Base-by-base conservation (phyloP, 352 stramenopile species). In the Pythium graminicola region DNA sequence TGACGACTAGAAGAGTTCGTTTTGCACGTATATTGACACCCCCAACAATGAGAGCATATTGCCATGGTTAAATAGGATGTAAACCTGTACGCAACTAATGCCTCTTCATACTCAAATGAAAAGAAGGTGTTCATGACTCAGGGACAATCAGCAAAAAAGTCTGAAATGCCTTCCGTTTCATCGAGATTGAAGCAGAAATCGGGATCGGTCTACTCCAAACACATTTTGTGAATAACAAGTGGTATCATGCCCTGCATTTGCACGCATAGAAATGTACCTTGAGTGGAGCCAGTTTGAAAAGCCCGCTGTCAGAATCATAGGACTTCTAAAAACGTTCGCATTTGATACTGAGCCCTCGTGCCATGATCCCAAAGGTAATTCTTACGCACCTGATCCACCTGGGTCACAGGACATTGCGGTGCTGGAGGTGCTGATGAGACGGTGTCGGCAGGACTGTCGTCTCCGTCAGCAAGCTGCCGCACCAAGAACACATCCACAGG, bases 401-500 rank as follows among this genome's bases (percentile, higher is more conserved):
- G 62, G 55, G 73, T 58, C 46, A 50, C 55, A 55, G 73, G 60
- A 24, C 64, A 74, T 39, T 70, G 56, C 20, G 67, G 57, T 14
- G 48, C 50, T 6, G 57, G 39, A 5, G 56, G 32, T 29, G 36
- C 40, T 20, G 42, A 45, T 16, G 55, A 55, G 23, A 56, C 44
- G 50, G 53, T 27, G 32, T 35, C 4, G 27, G 13, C 10, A 2
- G 49, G 40, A 1, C 35, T 58, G 57, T 57, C 47, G 19, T 81
- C 60, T 27, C 75, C 73, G 24, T 80, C 70, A 40, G 59, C 26
- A 13, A 71, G 55, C 46, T 77, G 74, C 47, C 77, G 81, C 50
- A 96, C 81, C 67, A 96, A 81, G 71, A 93, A 96, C 8, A 96
- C 84, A 63, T 96, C 87, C 26, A 96, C 84, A 4, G 86, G 85